A percentile compares a stretch with the other conserved stretches of the same genome.
Conservation (phyloP, 331 rosid genomes). For the Quercus lobata region DNA sequence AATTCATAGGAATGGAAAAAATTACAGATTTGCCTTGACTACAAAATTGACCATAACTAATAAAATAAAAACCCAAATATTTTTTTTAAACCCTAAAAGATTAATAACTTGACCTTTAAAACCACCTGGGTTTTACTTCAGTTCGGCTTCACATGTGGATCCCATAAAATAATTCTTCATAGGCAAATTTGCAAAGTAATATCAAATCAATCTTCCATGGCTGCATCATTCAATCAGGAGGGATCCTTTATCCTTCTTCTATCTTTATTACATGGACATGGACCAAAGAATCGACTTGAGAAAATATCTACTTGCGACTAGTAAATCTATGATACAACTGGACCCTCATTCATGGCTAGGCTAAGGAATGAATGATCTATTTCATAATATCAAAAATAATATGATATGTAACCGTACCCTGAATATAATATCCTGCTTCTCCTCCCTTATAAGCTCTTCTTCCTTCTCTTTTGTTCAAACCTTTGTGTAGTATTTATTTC, state of each 20-base stretch:
- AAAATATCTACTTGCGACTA: not conserved
- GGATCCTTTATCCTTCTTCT: not conserved
- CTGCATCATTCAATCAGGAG: not conserved
- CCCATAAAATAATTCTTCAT: no score
- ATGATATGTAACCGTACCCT: not conserved
- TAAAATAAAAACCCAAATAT: no score
- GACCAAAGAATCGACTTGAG: not conserved
- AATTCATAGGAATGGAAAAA: no score
- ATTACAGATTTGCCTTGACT: no score
- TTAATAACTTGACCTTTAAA: no score
- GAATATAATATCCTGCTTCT: not conserved
- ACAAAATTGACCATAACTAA: no score
- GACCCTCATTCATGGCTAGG: not conserved
- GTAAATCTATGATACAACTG: not conserved
- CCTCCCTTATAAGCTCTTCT: not conserved
- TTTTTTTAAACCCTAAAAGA: no score
- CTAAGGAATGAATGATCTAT: not conserved
- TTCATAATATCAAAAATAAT: not conserved
- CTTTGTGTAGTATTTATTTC: not conserved
- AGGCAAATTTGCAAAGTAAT: no score
- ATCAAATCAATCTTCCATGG: no score
- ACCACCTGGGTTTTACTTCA: no score
- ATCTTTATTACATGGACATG: not conserved
- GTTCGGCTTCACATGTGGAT: no score
- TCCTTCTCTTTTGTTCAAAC: not conserved